phyloP scores from a whole-genome alignment of 2,329 filamentous ascomycete genomes.

The Paecilomyces niveus region DNA sequence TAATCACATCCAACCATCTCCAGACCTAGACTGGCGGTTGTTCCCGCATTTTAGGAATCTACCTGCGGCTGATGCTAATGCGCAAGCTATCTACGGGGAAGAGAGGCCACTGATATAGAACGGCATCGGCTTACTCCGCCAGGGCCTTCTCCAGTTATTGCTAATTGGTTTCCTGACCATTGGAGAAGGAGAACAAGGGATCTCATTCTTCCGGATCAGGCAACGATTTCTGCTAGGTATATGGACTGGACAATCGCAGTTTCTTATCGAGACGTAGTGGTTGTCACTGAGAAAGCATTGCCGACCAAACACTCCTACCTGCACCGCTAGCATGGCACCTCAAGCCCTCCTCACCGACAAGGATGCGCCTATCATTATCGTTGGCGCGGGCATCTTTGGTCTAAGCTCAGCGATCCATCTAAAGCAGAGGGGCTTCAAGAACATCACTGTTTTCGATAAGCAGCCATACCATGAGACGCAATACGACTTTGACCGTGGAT shows the following conservation, averaged over 20 bases:
- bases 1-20: background rate
- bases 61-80: background rate
- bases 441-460: slow-evolving; percentile 45
- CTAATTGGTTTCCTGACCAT: background rate
- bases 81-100: background rate
- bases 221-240: background rate
- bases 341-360: slow-evolving; percentile 7
- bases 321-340: background rate
- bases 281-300: background rate
- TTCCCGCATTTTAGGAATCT: background rate
- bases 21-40: background rate
- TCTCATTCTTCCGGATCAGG: background rate
- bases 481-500: slow-evolving; percentile 37
- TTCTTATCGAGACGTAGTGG: background rate
- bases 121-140: background rate
- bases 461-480: slow-evolving; percentile 35
- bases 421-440: slow-evolving; percentile 37
- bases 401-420: slow-evolving; percentile 36
- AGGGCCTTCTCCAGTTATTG: background rate
- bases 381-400: slow-evolving; percentile 21
- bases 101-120: background rate
- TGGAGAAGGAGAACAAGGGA: background rate
- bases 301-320: background rate
- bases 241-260: background rate
- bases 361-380: slow-evolving; percentile 17